A percentile compares a stretch with the other conserved stretches of the same genome.
These are phyloP conservation scores for Leptodermis oblonga DNA, from an alignment of 257 asterid genomes.

Conservation along the genomic window DNA sequence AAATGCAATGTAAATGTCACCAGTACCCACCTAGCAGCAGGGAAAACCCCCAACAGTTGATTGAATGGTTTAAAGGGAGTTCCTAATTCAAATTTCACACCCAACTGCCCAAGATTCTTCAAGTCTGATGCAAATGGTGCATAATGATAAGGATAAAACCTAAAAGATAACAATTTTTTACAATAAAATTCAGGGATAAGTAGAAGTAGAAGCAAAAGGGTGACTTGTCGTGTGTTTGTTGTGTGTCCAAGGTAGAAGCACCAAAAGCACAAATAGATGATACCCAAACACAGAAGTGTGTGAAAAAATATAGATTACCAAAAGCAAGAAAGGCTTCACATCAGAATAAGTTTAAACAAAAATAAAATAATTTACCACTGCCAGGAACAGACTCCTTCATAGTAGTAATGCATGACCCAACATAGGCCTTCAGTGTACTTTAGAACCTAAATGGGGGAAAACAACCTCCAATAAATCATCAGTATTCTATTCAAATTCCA, in stretches of 20 bases:
- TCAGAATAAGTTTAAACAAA: neutral
- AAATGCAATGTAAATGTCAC: conserved; percentile 14
- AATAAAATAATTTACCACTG: conserved; percentile 54
- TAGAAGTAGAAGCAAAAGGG: neutral
- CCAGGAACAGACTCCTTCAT: conserved; percentile 99
- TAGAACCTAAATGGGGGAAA: conserved; percentile 49
- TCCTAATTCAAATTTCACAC: conserved; percentile 72
- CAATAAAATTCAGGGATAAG: conserved; percentile 21
- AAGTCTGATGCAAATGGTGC: conserved; percentile 99
- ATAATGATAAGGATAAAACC: conserved; percentile 97
- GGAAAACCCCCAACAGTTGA: conserved; percentile 91
- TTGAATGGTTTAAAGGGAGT: conserved; percentile 94
- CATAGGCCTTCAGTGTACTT: conserved; percentile 91
- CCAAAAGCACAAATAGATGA: neutral
- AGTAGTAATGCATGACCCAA: conserved; percentile 98
- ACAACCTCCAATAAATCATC: neutral
- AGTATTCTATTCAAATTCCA: neutral
- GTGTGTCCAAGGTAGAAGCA: conserved; percentile 1
- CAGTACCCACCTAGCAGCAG: conserved; percentile 86
- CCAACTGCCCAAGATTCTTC: conserved; percentile 64
- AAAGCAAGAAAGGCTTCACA: conserved; percentile 10
- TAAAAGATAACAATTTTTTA: conserved; percentile 29
- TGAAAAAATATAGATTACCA: neutral
- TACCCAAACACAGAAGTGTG: neutral
- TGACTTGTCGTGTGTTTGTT: conserved; percentile 32